Conservation (phyloP, 495 filamentous ascomycete genomes). For the Tuber microsphaerosporum region DNA sequence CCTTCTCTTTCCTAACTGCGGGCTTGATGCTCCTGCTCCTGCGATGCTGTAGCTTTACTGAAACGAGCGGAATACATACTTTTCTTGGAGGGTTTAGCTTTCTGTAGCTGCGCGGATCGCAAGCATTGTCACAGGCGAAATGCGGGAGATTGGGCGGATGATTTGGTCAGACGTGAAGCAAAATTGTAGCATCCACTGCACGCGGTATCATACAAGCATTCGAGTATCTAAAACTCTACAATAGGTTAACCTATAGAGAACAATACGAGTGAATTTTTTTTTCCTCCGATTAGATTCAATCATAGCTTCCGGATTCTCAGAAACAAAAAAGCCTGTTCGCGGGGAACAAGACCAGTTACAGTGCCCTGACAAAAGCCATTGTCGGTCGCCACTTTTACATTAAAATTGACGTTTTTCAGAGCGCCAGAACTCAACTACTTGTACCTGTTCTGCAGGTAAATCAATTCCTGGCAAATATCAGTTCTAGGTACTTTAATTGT, state of each 20-base stretch:
- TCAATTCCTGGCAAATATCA: no score
- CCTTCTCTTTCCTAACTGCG: neutral
- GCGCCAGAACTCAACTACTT: no score
- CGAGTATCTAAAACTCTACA: neutral
- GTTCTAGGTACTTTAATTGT: no score
- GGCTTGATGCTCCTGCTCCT: neutral
- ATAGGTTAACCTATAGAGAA: neutral
- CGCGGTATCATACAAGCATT: neutral
- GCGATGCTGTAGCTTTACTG: neutral
- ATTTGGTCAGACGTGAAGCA: neutral
- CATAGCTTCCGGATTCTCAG: neutral
- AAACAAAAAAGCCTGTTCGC: neutral
- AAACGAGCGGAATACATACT: neutral
- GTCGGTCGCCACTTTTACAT: no score
- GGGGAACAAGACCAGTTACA: neutral
- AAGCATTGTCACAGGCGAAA: neutral
- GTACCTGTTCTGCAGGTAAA: no score
- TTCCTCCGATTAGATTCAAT: neutral
- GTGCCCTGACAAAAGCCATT: no score
- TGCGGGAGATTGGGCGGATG: neutral
- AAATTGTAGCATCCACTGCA: neutral
- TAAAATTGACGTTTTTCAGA: no score
- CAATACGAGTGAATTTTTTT: neutral
- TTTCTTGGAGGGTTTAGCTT: neutral
- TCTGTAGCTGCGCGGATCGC: neutral